Percentiles rank a stretch among this genome's conserved stretches.
These are phyloP conservation scores for Backusella macrospora DNA, from an alignment of 192 early-diverging fungal genomes.

Conservation along the genomic window DNA sequence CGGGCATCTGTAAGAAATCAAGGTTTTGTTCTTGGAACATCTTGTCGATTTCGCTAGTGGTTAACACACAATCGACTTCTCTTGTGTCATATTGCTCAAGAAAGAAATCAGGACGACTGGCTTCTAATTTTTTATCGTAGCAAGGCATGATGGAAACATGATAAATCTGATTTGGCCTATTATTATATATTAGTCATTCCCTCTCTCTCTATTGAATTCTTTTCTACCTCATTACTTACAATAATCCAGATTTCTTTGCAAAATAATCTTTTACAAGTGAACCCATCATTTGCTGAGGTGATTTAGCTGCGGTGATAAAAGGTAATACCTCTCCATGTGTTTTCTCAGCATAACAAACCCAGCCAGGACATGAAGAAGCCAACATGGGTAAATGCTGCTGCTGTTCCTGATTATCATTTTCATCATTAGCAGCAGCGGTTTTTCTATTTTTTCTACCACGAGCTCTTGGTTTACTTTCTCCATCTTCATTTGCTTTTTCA, in stretches of 20 bases:
- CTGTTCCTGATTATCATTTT: constrained; percentile 24
- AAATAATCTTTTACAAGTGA: constrained; percentile 87
- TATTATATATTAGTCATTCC: neutral
- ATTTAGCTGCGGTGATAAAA: constrained; percentile 86
- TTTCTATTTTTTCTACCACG: constrained; percentile 25
- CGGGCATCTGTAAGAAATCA: constrained; percentile 50
- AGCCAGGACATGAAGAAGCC: constrained; percentile 76
- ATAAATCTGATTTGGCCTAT: constrained; percentile 75
- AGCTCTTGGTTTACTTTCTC: constrained; percentile 29
- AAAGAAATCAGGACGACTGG: constrained; percentile 91
- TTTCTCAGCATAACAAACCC: constrained; percentile 99
- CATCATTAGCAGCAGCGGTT: constrained; percentile 29
- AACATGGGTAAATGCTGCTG: constrained; percentile 56
- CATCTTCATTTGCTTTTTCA: constrained; percentile 7
- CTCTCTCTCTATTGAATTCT: neutral
- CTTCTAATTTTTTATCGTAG: constrained; percentile 99
- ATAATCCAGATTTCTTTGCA: constrained; percentile 60
- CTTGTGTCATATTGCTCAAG: constrained; percentile 77
- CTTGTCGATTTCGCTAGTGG: constrained; percentile 90
- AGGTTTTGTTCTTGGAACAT: constrained; percentile 74
- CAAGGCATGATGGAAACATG: constrained; percentile 98
- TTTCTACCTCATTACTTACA: constrained; percentile 26
- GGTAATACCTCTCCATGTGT: constrained; percentile 90
- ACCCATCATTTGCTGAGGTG: constrained; percentile 99
- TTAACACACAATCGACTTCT: constrained; percentile 97